These are phyloP conservation scores for Suhomyces sp. DNA, from an alignment of 805 yeast genomes.

Conservation along the genomic window DNA sequence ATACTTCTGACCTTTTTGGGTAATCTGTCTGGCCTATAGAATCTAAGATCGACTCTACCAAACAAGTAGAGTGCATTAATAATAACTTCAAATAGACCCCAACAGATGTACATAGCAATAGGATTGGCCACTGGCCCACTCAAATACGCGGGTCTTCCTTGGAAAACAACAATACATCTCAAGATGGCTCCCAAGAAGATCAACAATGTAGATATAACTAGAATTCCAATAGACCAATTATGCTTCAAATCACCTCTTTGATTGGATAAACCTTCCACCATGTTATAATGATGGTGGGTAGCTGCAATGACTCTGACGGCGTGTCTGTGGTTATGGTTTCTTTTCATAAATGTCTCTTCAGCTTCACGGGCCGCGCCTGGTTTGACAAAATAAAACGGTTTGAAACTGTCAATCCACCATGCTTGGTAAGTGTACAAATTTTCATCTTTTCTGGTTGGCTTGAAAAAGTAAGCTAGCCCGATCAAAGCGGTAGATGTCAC, in stretches of 20 bases:
- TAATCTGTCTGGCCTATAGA: constrained; percentile 70
- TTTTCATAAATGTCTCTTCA: constrained; percentile 42
- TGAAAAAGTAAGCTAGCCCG: constrained; percentile 49
- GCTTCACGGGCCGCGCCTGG: constrained; percentile 51
- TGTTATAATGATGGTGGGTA: constrained; percentile 40
- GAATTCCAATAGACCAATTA: constrained; percentile 47
- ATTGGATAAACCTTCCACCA: constrained; percentile 39
- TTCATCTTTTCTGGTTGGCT: constrained; percentile 52
- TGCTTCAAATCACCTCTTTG: constrained; percentile 46
- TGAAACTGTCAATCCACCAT: constrained; percentile 72
- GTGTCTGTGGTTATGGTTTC: constrained; percentile 47
- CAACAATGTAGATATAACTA: constrained; percentile 45
- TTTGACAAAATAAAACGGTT: constrained; percentile 56
- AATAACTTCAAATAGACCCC: constrained; percentile 65
- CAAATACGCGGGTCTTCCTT: constrained; percentile 20
- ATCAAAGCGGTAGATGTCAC: constrained; percentile 50
- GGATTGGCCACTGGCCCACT: constrained; percentile 31
- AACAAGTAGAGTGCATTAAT: constrained; percentile 56
- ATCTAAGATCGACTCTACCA: constrained; percentile 70
- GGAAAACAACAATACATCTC: constrained; percentile 49
- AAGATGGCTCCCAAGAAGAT: constrained; percentile 50
- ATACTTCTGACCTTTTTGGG: constrained; percentile 38
- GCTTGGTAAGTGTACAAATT: constrained; percentile 63
- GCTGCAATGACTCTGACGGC: constrained; percentile 63
- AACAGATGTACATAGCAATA: constrained; percentile 61